Conservation (phyloP, 768 basidiomycete genomes). For the Galerina marginata region DNA sequence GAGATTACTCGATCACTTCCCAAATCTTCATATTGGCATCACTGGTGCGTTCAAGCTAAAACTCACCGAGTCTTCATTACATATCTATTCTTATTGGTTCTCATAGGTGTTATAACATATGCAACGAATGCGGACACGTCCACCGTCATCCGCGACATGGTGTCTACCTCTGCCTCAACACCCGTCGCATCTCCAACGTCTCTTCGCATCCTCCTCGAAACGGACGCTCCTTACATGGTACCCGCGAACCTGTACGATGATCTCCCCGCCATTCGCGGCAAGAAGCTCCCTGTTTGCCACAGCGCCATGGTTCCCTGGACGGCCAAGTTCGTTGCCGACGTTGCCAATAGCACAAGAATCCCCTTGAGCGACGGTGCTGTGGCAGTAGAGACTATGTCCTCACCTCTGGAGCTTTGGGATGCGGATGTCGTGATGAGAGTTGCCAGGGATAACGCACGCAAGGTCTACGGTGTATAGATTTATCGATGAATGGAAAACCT, state of each 20-base stretch:
- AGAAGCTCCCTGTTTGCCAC: slow-evolving; percentile 72
- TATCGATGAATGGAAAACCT: too few species aligned
- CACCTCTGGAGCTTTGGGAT: slow-evolving; percentile 40
- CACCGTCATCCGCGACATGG: slow-evolving; percentile 63
- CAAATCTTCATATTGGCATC: slow-evolving; percentile 83
- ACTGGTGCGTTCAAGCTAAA: slow-evolving; percentile 52
- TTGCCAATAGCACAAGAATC: slow-evolving; percentile 36
- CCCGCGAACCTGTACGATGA: slow-evolving; percentile 76
- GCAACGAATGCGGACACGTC: slow-evolving; percentile 76
- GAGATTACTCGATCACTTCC: slow-evolving; percentile 75
- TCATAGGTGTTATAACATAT: slow-evolving; percentile 79
- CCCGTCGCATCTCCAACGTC: slow-evolving; percentile 9
- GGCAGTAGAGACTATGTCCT: too few species aligned
- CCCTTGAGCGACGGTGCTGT: too few species aligned
- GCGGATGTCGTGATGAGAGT: slow-evolving; percentile 62
- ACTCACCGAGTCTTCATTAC: background rate
- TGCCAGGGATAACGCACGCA: slow-evolving; percentile 67
- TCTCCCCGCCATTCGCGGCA: slow-evolving; percentile 57
- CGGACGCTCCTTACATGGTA: slow-evolving; percentile 89
- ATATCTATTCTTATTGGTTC: background rate
- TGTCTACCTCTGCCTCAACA: slow-evolving; percentile 9
- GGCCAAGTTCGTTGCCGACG: slow-evolving; percentile 69
- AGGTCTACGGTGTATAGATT: slow-evolving; percentile 59
- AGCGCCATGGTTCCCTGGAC: slow-evolving; percentile 88
- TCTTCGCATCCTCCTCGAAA: slow-evolving; percentile 72